A percentile compares a stretch with the other conserved stretches of the same genome.
These are phyloP conservation scores for Mucor plumbeus DNA, from an alignment of 371 early-diverging fungal genomes.

Conservation along the genomic window DNA sequence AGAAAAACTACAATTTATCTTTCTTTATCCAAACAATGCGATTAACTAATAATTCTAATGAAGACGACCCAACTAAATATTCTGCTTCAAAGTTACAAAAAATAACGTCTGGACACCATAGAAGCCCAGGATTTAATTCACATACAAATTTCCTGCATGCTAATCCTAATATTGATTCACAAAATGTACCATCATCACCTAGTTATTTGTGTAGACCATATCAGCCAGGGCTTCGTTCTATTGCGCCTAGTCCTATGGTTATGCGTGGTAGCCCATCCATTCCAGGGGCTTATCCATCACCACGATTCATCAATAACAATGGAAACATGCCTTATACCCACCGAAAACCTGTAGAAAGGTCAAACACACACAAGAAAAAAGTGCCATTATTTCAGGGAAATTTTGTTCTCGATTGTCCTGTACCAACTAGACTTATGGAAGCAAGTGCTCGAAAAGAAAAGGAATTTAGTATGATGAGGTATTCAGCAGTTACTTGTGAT, in stretches of 20 bases:
- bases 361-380: conserved; percentile 16
- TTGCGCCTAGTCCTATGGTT: conserved; percentile 20
- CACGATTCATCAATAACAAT: neutral
- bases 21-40: neutral
- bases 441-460: conserved; percentile 54
- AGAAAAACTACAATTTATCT: neutral
- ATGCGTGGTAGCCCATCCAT: conserved; percentile 3
- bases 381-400: conserved; percentile 56
- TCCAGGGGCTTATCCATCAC: conserved; percentile 13
- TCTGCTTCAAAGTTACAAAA: neutral
- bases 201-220: conserved; percentile 19
- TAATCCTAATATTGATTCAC: neutral
- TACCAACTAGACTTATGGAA: conserved; percentile 67
- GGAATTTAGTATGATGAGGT: conserved; percentile 81
- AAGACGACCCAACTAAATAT: neutral
- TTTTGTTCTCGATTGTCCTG: conserved; percentile 74
- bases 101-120: neutral
- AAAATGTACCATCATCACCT: neutral
- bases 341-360: conserved; percentile 16
- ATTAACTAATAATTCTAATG: neutral
- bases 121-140: neutral
- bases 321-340: conserved; percentile 9
- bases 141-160: conserved; percentile 6
- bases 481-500: conserved; percentile 85
- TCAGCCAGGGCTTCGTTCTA: conserved; percentile 20